Evolutionary conservation across 1,139 yeast genomes (phyloP), one percentile per base, ranked within the genome.

Genomic region (Tardiomyces depauwii): DNA sequence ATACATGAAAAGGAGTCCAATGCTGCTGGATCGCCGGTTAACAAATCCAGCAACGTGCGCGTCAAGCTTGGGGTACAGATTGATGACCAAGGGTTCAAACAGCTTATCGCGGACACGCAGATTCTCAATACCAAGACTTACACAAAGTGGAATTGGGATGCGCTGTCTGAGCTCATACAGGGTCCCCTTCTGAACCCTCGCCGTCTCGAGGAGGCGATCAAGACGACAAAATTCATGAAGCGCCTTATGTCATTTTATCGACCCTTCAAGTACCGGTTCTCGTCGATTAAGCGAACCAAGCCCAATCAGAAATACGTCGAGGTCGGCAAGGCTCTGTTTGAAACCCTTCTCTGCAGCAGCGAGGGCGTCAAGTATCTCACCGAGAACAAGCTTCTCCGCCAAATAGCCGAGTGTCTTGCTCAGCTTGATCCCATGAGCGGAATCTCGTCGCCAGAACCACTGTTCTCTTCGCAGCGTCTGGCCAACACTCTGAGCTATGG

Each of bases 61-160:
- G 68, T 72, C 11, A 69, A 70, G 41, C 63, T 77, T 45, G 74
- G 77, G 6, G 70, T 71, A 30, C 71, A 74, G 44, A 70, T 83
- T 30, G 95, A 86, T 56, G 96, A 88, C 48, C 54, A 69, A 0
- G 82, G 81, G 43, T 78, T 89, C 55, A 80, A 83, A 54, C 72
- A 74, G 47, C 69, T 85, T 67, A 70, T 91, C 7, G 66, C 69
- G 40, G 81, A 81, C 44, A 79, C 95, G 0, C 79, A 74, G 52
- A 88, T 91, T 1, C 63, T 87, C 42, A 74, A 82, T 6, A 80
- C 94, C 0, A 91, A 89, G 58, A 87, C 82, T 46, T 88, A 74
- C 58, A 71, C 79, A 2, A 80, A 79, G 45, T 93, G 99, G 99
- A 82, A 88, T 58, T 89, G 97, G 95, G 75, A 74, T 30, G 67